Base-by-base conservation (phyloP, 2,329 filamentous ascomycete species). In the Colletotrichum sp. region DNA sequence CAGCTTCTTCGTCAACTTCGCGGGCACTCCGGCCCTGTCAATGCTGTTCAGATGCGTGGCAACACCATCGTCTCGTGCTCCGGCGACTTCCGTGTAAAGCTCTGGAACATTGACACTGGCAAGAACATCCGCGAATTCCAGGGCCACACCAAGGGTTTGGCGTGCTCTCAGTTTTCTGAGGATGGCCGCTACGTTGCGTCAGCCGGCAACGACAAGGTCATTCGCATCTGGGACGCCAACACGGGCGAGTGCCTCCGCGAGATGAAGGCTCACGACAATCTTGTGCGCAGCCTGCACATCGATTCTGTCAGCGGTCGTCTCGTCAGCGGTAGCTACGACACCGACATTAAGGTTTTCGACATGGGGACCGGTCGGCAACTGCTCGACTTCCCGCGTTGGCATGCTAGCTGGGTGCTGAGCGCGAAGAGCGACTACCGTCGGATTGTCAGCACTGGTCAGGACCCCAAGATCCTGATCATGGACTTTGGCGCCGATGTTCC, bases 391-490 rank as follows among this genome's bases (percentile, higher is more conserved):
- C 94, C 95, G n/a, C 92, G 94, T 77, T 98, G 96, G 95, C 98
- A 98, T 72, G 93, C 93, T 13, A 98, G 95, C 84, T 99, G 97
- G 97, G 97, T 99, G 80, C 86, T 99, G 73, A 96, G 95, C 76
- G 97, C 97, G 66, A 98, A 98, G 88, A 96, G 94, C 76, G 96
- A 99, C 81, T 98, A 98, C 83, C 90, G 96, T 73, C 92, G 97
- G 75, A 97, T 99, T 76, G 94, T 99, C 75, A 97, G 95, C 78
- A 98, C 96, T 1, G 97, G 96, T 64, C 97, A 99, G 83, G 96
- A 98, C 80, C 94, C 96, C 38, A 93, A 97, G 81, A 95, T 97
- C 66, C 86, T 98, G 72, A 93, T 99, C 74, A 93, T 98, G 88
- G 97, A 99, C 85, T 99, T 98, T 85, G 97, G 91, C 34, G 87